phyloP scores from a whole-genome alignment of 306 rosid genomes.

The Rubus idaeus region DNA sequence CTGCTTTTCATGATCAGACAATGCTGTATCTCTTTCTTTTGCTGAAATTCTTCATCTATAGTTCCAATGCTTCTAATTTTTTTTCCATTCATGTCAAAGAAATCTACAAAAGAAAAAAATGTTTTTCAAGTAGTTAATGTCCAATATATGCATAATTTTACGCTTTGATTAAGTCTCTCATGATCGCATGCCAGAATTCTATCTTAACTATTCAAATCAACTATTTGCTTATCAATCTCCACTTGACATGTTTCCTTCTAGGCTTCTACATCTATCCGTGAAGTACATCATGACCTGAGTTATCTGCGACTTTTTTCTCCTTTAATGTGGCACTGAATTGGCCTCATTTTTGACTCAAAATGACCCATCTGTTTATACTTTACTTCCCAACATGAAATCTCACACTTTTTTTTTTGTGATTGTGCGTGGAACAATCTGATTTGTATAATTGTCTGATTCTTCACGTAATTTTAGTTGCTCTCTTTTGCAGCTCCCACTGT shows the following conservation, averaged over 20 bases:
- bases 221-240: neutral
- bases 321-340: neutral
- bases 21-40: neutral
- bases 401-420: neutral
- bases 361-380: neutral
- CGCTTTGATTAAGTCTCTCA: neutral
- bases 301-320: neutral
- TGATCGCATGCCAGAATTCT: neutral
- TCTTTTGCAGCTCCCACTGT: constrained; percentile 81
- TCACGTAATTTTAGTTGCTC: constrained; percentile 12
- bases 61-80: neutral
- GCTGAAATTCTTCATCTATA: neutral
- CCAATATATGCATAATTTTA: neutral
- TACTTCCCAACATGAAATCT: neutral
- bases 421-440: neutral
- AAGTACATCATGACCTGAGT: neutral
- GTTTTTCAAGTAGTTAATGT: neutral
- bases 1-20: neutral
- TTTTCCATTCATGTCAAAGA: neutral
- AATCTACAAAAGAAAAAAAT: neutral
- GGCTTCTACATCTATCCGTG: neutral
- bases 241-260: neutral
- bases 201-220: neutral
- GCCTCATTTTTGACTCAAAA: neutral
- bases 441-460: constrained; percentile 22